These are phyloP conservation scores for Didymellaceae sp. DNA, from an alignment of 2,329 filamentous ascomycete species.

Conservation along the genomic window DNA sequence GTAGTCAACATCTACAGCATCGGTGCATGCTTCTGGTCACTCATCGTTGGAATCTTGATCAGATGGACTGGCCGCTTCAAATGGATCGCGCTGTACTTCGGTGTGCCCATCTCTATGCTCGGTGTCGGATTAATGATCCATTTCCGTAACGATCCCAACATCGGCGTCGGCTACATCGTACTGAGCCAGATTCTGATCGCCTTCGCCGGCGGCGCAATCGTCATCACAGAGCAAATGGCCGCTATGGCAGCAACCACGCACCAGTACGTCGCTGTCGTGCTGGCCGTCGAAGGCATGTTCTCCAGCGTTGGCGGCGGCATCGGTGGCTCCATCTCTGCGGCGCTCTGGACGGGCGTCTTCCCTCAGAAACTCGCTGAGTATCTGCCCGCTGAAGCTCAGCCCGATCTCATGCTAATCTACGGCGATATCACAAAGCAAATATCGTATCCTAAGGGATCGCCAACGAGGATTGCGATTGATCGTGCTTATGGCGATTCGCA, in stretches of 20 bases:
- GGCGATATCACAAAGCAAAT: slow-evolving; percentile 61
- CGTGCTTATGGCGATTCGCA: slow-evolving; percentile 42
- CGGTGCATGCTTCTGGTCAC: slow-evolving; percentile 29
- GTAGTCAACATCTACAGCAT: slow-evolving; percentile 47
- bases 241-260: slow-evolving; percentile 31
- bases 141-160: slow-evolving; percentile 38
- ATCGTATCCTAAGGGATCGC: slow-evolving; percentile 57
- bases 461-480: slow-evolving; percentile 52
- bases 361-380: slow-evolving; percentile 53
- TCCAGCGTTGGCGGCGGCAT: slow-evolving; percentile 59
- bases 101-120: slow-evolving; percentile 35
- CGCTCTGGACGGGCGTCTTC: slow-evolving; percentile 68
- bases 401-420: slow-evolving; percentile 53
- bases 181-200: slow-evolving; percentile 47
- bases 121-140: slow-evolving; percentile 43
- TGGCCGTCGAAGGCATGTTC: slow-evolving; percentile 62
- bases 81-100: slow-evolving; percentile 30
- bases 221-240: slow-evolving; percentile 37
- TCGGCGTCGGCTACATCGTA: slow-evolving; percentile 42
- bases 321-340: slow-evolving; percentile 61
- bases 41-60: slow-evolving; percentile 32
- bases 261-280: slow-evolving; percentile 32
- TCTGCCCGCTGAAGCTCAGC: slow-evolving; percentile 54
- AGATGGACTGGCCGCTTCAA: slow-evolving; percentile 33
- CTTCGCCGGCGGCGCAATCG: slow-evolving; percentile 32